These are phyloP conservation scores for Fagopyrum homotropicum DNA, from an alignment of 148 eudicot genomes.

Conservation along the genomic window DNA sequence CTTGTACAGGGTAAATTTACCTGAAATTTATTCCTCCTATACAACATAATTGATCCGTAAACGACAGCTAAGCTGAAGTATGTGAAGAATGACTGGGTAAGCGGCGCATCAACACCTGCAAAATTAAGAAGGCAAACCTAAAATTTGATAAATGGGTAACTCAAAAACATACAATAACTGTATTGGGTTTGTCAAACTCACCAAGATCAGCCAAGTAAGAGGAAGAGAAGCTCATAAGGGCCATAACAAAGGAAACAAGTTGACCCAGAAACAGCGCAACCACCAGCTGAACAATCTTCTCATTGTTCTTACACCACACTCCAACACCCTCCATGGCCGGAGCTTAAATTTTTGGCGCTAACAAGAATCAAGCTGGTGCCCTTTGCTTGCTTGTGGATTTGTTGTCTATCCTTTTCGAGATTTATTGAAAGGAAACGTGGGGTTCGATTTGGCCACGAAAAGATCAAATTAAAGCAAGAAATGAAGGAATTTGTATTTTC, in stretches of 20 bases:
- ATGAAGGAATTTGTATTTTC: not conserved
- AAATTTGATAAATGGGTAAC: not conserved
- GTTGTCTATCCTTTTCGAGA: not conserved
- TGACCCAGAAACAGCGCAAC: slow-evolving; percentile 14
- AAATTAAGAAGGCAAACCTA: not conserved
- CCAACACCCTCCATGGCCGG: slow-evolving; percentile 9
- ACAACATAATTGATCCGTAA: slow-evolving; percentile 69
- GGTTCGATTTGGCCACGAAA: not conserved
- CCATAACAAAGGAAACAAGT: slow-evolving; percentile 14
- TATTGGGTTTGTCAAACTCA: not conserved
- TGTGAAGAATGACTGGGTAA: slow-evolving; percentile 60
- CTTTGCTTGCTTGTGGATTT: not conserved
- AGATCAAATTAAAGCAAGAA: not conserved
- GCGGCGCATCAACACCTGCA: slow-evolving; percentile 74
- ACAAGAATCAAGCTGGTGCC: not conserved
- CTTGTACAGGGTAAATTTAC: slow-evolving; percentile 21
- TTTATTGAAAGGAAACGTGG: not conserved
- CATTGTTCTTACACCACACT: slow-evolving; percentile 12
- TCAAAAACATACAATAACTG: not conserved
- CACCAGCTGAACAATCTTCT: slow-evolving; percentile 13
- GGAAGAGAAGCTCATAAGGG: slow-evolving; percentile 18
- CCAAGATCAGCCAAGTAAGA: slow-evolving; percentile 18
- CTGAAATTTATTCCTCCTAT: slow-evolving; percentile 52
- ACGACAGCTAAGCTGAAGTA: slow-evolving; percentile 60
- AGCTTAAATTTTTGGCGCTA: not conserved